Percentiles rank a stretch among this genome's conserved stretches.
phyloP scores from a whole-genome alignment of 305 asterid species.

The Solanum hybrid region DNA sequence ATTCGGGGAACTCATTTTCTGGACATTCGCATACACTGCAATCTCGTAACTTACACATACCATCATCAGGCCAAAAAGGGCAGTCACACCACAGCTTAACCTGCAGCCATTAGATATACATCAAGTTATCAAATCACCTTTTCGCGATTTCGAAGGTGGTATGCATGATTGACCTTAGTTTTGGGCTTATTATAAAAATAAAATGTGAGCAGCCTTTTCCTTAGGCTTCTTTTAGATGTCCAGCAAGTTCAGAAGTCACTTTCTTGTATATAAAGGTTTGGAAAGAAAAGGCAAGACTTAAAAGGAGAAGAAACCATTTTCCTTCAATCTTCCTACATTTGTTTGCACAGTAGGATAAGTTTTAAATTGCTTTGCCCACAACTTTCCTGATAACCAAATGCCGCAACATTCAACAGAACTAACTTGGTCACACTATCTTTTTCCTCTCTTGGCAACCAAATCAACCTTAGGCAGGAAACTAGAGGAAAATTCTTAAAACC shows the following conservation, averaged over 20 bases:
- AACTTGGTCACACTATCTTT: not conserved
- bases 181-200: not conserved
- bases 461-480: not conserved
- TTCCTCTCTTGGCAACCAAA: not conserved
- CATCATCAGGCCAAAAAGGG: constrained; percentile 98
- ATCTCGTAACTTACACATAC: constrained; percentile 92
- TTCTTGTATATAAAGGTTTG: not conserved
- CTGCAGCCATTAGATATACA: constrained; percentile 26
- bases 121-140: not conserved
- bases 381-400: not conserved
- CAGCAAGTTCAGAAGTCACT: not conserved
- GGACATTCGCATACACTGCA: constrained; percentile 97
- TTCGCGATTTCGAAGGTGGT: not conserved
- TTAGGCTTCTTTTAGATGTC: not conserved
- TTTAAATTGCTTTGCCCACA: not conserved
- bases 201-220: not conserved
- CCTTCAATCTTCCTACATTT: not conserved
- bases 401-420: not conserved
- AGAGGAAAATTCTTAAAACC: not conserved
- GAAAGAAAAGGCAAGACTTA: not conserved
- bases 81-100: constrained; percentile 97
- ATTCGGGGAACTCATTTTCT: constrained; percentile 78
- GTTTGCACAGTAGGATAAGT: not conserved
- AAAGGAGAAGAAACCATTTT: not conserved
- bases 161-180: not conserved